These are phyloP conservation scores for Lepidium aucheri DNA, from an alignment of 345 rosid genomes.

Conservation along the genomic window DNA sequence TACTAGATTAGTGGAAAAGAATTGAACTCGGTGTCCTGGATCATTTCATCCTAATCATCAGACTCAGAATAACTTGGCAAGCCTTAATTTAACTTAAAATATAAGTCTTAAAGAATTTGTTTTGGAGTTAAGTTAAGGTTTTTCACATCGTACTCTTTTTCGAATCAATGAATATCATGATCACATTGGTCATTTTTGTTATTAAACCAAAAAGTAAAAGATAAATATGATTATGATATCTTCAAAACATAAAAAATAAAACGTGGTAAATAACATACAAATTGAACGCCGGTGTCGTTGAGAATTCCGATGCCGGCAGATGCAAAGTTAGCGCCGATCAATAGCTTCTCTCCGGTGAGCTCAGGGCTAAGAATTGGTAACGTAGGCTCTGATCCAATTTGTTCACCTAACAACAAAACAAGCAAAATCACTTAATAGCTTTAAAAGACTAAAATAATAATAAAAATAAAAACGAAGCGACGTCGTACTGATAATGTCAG, in stretches of 20 bases:
- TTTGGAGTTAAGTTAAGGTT: no score
- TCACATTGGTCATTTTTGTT: no score
- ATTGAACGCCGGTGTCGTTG: slow-evolving; percentile 32
- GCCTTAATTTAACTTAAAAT: no score
- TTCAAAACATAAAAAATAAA: not conserved
- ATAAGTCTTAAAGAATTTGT: no score
- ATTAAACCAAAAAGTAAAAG: no score
- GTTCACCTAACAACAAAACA: slow-evolving; percentile 34
- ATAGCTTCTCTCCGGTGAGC: slow-evolving; percentile 43
- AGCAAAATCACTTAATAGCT: not conserved
- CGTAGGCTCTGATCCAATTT: slow-evolving; percentile 46
- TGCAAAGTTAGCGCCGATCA: slow-evolving; percentile 81
- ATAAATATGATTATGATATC: not conserved
- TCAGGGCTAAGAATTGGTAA: slow-evolving; percentile 72
- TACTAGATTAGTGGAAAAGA: no score
- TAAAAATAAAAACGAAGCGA: not conserved
- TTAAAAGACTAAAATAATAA: not conserved
- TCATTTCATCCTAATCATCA: no score
- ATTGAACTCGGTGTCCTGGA: no score
- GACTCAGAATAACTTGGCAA: no score
- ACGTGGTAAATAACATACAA: slow-evolving; percentile 12
- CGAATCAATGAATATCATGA: not conserved
- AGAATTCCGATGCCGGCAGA: slow-evolving; percentile 74
- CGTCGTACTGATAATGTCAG: slow-evolving; percentile 52
- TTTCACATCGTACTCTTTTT: not conserved